Conservation (phyloP, 129 eudicot genomes). For the Smallanthus sonchifolius region DNA sequence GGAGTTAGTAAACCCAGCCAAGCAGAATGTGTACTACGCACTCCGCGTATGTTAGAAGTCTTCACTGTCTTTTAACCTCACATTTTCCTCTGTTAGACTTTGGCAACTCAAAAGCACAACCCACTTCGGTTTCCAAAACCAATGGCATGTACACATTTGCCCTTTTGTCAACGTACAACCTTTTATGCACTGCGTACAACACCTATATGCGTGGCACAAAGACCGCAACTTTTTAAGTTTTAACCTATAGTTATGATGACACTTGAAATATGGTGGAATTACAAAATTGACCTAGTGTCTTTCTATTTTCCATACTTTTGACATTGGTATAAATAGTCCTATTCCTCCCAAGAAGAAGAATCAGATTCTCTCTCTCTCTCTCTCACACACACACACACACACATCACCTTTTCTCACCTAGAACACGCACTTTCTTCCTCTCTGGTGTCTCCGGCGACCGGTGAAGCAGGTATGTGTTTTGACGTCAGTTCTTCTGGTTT, state of each 20-base stretch:
- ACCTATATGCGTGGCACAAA: no score
- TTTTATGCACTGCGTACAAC: constrained; percentile 15
- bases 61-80: not conserved
- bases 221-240: no score
- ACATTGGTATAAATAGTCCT: constrained; percentile 2
- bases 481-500: constrained; percentile 29
- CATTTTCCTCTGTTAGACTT: constrained; percentile 19
- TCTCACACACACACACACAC: constrained; percentile 10
- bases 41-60: constrained; percentile 50
- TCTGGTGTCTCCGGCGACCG: constrained; percentile 12
- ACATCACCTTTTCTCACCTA: constrained; percentile 6
- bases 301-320: not conserved
- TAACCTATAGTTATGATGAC: constrained; percentile 12
- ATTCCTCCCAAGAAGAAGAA: constrained; percentile 28
- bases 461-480: constrained; percentile 33
- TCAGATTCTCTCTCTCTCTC: constrained; percentile 32
- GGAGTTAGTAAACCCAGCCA: constrained; percentile 27
- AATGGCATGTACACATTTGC: constrained; percentile 16
- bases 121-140: constrained; percentile 14
- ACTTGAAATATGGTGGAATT: constrained; percentile 4
- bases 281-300: constrained; percentile 19
- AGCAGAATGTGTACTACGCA: constrained; percentile 49
- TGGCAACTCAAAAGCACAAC: constrained; percentile 28
- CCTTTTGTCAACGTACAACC: constrained; percentile 18
- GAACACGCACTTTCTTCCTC: constrained; percentile 19